Evolutionary conservation across 768 basidiomycete genomes (phyloP), one percentile per base, ranked within the genome.

Genomic region (Leccinellum albellum): DNA sequence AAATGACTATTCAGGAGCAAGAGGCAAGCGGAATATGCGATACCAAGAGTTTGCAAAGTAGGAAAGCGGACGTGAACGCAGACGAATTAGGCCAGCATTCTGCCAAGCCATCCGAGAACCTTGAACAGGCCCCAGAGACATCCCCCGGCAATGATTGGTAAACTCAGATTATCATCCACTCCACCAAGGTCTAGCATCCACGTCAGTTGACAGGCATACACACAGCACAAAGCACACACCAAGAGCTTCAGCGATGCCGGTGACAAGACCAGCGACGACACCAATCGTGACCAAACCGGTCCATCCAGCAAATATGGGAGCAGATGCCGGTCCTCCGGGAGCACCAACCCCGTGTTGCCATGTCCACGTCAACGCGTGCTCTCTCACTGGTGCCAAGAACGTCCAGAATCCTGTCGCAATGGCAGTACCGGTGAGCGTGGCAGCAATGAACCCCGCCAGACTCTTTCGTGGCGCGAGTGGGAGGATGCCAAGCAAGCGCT

Each of bases 111-210:
- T 37, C 73, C 74, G 3, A 78, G 64, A 17, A 74, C 57, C 61
- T 75, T 78, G 73, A 79, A 78, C 23, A 82, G 76, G 3, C 76
- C 77, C 83, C 83, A 87, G 29, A 87, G 69, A 61, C 82, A 79
- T 2, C 84, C 89, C 3, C 94, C 94, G 6, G 91, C 86, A 54
- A 95, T 83, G 66, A 96, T 85, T 4, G 94, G 94, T 24, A 97
- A 74, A 8, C 91, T 95, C 24, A 97, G 71, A 69, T 97, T 96
- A 67, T 97, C 94, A 65, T 97, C 94, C 37, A 93, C 68, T 0
- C 80, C 82, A 17, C 92, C 92, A 3, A 96, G 77, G 70, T 95
- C 92, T 96, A 67, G 42, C 13, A 29, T 0, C 29, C 47, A 37
- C 51, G 50, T 64, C 33, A 64, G 51, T 49, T 28, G 4, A 54